phyloP scores from a whole-genome alignment of 2,329 filamentous ascomycete genomes.

The Calycina marina region DNA sequence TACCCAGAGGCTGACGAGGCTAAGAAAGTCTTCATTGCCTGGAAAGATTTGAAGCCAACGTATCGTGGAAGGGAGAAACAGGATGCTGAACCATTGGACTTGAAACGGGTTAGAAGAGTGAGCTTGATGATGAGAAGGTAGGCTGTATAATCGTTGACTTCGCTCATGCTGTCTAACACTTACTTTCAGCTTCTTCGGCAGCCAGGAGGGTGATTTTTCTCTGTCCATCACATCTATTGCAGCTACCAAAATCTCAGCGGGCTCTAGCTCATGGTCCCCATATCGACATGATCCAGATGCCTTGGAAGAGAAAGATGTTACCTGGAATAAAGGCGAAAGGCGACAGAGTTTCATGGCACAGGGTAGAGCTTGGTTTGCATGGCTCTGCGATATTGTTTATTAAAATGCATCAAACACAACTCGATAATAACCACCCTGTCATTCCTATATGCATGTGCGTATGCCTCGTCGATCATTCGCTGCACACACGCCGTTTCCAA shows the following conservation, averaged over 20 bases:
- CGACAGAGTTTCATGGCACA: too few species aligned
- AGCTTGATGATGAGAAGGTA: constrained; percentile 75
- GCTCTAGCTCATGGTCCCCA: constrained; percentile 1
- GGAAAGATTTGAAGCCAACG: constrained; percentile 52
- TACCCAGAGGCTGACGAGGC: constrained; percentile 20
- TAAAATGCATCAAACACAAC: too few species aligned
- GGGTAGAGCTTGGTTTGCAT: too few species aligned
- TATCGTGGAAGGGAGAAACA: constrained; percentile 54
- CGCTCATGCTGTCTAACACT: too few species aligned
- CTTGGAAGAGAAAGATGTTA: not conserved
- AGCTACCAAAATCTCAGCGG: constrained; percentile 22
- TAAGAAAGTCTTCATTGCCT: constrained; percentile 39
- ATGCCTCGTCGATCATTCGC: too few species aligned
- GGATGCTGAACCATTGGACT: constrained; percentile 44
- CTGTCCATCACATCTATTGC: constrained; percentile 40
- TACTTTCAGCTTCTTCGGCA: constrained; percentile 48
- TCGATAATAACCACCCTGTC: too few species aligned
- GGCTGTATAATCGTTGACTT: constrained; percentile 15
- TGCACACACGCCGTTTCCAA: too few species aligned
- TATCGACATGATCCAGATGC: constrained; percentile 12
- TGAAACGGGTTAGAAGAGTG: constrained; percentile 46
- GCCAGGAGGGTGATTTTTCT: constrained; percentile 54
- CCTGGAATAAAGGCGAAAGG: not conserved
- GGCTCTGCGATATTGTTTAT: too few species aligned
- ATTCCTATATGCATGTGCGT: too few species aligned